Evolutionary conservation across 2,329 filamentous ascomycete genomes (phyloP).

Genomic region (Ciborinia camelliae): DNA sequence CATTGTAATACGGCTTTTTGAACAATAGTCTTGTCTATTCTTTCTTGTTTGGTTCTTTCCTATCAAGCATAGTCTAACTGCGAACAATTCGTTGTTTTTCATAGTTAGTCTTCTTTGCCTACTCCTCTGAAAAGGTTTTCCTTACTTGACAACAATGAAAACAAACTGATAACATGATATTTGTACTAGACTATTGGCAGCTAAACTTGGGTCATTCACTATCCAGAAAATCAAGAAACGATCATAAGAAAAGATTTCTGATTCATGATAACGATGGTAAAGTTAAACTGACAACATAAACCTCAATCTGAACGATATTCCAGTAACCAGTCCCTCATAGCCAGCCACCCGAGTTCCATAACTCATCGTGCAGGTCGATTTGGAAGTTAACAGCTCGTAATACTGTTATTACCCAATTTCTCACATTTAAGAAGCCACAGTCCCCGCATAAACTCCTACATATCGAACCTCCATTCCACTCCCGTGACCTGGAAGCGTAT

Average conservation of each 20-base stretch:
- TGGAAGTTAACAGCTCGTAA: neutral
- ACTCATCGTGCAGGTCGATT: neutral
- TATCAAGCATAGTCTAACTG: too few species aligned
- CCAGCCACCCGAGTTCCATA: neutral
- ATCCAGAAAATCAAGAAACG: neutral
- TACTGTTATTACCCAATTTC: neutral
- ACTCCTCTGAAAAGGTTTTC: too few species aligned
- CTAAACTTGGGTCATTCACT: neutral
- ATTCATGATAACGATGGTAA: neutral
- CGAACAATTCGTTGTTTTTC: too few species aligned
- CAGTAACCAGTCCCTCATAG: neutral
- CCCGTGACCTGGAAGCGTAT: conserved; percentile 22
- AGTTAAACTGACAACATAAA: neutral
- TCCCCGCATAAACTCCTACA: conserved; percentile 25
- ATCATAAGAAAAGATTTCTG: neutral
- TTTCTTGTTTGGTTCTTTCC: too few species aligned
- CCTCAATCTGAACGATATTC: neutral
- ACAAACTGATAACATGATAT: too few species aligned
- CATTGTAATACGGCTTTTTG: too few species aligned
- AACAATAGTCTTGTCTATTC: too few species aligned
- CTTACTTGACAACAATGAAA: too few species aligned
- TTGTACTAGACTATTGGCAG: neutral
- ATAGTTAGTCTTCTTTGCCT: too few species aligned
- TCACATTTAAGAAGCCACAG: neutral
- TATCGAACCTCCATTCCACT: conserved; percentile 31